Evolutionary conservation across 192 early-diverging fungal genomes (phyloP).

Genomic region (Gamsiella multidivaricata): DNA sequence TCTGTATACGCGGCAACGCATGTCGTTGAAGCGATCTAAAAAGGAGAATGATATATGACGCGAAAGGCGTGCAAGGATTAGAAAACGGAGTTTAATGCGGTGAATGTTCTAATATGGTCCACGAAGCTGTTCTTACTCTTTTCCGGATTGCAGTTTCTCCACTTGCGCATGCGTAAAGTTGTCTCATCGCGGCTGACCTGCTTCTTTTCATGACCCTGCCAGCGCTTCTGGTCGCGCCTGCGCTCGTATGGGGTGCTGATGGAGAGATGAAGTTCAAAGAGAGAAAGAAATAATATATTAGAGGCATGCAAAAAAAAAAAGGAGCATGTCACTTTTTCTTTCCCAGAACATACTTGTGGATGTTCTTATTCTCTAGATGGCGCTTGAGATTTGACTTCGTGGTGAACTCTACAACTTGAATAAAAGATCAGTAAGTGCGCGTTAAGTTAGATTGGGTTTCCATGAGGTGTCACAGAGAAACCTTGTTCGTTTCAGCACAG

Average conservation of each 20-base stretch:
- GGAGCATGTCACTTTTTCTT: no score
- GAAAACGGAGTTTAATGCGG: not conserved
- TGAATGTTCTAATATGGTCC: no score
- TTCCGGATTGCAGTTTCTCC: slow-evolving; percentile 62
- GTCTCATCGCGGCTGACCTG: slow-evolving; percentile 64
- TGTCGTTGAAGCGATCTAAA: slow-evolving; percentile 70
- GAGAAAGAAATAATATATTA: not conserved
- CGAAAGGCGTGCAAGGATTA: not conserved
- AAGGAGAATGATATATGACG: not conserved
- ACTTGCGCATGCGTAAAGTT: slow-evolving; percentile 62
- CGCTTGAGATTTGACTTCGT: slow-evolving; percentile 55
- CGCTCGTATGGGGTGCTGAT: slow-evolving; percentile 60
- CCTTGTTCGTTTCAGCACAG: not conserved
- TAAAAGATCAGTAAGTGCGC: not conserved
- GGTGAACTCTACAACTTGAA: slow-evolving; percentile 29
- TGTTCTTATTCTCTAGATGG: slow-evolving; percentile 64
- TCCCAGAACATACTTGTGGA: slow-evolving; percentile 52
- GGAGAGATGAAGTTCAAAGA: not conserved
- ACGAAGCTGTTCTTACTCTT: slow-evolving; percentile 43
- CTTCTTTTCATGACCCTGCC: slow-evolving; percentile 66
- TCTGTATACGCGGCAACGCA: slow-evolving; percentile 79
- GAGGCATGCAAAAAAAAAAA: not conserved
- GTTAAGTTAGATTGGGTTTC: not conserved
- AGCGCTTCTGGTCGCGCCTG: slow-evolving; percentile 62
- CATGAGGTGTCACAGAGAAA: not conserved